Evolutionary conservation across 768 basidiomycete genomes (phyloP), one percentile per base, ranked within the genome.

Genomic region (Hortiboletus flavorubellus): DNA sequence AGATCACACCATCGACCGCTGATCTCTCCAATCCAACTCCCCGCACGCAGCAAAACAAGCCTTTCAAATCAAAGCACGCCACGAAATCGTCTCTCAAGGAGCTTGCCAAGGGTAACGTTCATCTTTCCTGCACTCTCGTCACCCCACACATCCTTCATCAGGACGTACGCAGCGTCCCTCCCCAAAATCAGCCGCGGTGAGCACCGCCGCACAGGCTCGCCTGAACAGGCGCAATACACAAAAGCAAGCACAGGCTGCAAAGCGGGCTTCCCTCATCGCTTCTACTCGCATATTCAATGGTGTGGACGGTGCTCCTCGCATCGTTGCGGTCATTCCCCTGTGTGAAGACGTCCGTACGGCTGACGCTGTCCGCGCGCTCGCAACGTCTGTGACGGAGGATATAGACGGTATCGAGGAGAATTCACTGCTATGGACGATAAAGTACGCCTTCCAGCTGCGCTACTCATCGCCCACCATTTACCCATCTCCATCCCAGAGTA

Each of bases 11-110:
- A 18, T 43, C 41, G 38, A 41, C 40, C 40, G 21, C 34, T 18
- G 5, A 48, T 44, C 37, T 18, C 42, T 57, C 37, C 23, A 45
- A 51, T 31, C 34, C 40, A 44, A 46, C 38, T n/a, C n/a, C 46
- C 49, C 43, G 26, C 26, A 26, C 18, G 15, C 59, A 94, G 91
- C 76, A 84, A 78, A 97, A 98, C 73, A 98, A 98, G 71, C 62
- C 81, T 2, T 98, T 90, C 79, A 98, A 98, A 74, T 92, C 92
- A 2, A 90, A 86, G 68, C 91, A 94, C 76, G 82, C 93, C 2
- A 83, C 90, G 12, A 97, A 97, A 73, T 84, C 88, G 1, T 78
- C 89, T 0, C 64, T 97, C 38, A 93, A 89, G 71, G 90, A 91
- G 43, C 80, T 82, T 41, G 85, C 91, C 33, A 96, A 96, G 78